These are phyloP conservation scores for Akanthomyces lecanii DNA, from an alignment of 2,329 filamentous ascomycete genomes.

Conservation along the genomic window DNA sequence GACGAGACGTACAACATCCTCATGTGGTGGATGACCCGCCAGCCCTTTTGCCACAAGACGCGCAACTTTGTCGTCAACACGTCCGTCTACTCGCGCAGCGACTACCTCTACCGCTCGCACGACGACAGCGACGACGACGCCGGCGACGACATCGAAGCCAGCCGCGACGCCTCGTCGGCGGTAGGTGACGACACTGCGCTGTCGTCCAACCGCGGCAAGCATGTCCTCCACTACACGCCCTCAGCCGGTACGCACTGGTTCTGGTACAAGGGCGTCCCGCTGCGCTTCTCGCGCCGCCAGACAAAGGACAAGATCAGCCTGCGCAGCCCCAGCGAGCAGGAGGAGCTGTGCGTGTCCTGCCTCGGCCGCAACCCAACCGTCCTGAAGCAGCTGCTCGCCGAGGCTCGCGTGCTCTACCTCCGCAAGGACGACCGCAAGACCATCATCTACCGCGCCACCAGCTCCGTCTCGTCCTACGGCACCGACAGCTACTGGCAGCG, in stretches of 20 bases:
- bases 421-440: conserved; percentile 59
- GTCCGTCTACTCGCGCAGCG: conserved; percentile 50
- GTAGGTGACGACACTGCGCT: background rate
- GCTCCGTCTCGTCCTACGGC: conserved; percentile 31
- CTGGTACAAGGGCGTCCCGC: conserved; percentile 56
- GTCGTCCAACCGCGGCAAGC: conserved; percentile 33
- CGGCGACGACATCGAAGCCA: conserved; percentile 24
- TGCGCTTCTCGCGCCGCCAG: conserved; percentile 53
- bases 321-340: conserved; percentile 46
- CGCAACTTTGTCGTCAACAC: conserved; percentile 63
- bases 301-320: conserved; percentile 40
- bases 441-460: conserved; percentile 58
- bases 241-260: conserved; percentile 65
- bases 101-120: conserved; percentile 45
- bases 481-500: conserved; percentile 54
- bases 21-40: conserved; percentile 64
- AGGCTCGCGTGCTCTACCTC: conserved; percentile 52
- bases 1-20: conserved; percentile 71
- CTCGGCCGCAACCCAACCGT: conserved; percentile 58
- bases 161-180: background rate
- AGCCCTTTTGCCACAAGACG: conserved; percentile 56
- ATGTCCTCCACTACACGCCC: conserved; percentile 59
- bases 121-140: conserved; percentile 38
- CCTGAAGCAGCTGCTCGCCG: conserved; percentile 58
- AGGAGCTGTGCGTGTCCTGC: conserved; percentile 57